Evolutionary conservation across 257 asterid genomes (phyloP).

Genomic region (Solanum sitiens): DNA sequence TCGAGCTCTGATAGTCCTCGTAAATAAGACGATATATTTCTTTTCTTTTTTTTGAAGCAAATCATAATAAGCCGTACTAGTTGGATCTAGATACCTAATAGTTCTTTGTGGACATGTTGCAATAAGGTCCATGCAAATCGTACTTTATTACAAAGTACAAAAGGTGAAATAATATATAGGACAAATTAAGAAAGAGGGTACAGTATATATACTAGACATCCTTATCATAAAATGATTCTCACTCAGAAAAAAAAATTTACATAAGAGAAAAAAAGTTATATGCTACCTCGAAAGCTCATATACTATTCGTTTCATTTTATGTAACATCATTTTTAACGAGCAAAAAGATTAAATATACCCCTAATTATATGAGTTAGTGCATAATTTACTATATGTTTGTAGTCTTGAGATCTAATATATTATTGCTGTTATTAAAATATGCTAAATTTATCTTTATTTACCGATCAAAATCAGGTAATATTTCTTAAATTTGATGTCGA

Average conservation of each 20-base stretch:
- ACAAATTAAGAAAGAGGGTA: not conserved
- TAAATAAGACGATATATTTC: not conserved
- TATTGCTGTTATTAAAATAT: not conserved
- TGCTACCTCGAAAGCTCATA: not conserved
- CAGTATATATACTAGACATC: not conserved
- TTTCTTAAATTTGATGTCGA: not conserved
- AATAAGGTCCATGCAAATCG: not conserved
- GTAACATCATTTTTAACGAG: not conserved
- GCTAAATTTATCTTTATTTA: not conserved
- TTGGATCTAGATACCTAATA: not conserved
- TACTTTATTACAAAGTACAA: not conserved
- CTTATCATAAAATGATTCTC: not conserved
- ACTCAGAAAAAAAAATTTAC: not conserved
- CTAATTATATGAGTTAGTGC: not conserved
- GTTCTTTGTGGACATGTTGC: not conserved
- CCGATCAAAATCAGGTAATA: not conserved
- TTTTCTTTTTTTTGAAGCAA: not conserved
- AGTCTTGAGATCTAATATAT: not conserved
- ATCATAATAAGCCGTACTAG: not conserved
- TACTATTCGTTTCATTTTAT: not conserved
- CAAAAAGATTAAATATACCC: not conserved
- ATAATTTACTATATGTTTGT: not conserved
- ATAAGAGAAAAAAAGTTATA: not conserved
- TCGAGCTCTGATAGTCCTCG: rapidly evolving
- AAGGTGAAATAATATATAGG: not conserved